phyloP scores from a whole-genome alignment of 2,329 filamentous ascomycete genomes.

The Leptoxyphium fumago region DNA sequence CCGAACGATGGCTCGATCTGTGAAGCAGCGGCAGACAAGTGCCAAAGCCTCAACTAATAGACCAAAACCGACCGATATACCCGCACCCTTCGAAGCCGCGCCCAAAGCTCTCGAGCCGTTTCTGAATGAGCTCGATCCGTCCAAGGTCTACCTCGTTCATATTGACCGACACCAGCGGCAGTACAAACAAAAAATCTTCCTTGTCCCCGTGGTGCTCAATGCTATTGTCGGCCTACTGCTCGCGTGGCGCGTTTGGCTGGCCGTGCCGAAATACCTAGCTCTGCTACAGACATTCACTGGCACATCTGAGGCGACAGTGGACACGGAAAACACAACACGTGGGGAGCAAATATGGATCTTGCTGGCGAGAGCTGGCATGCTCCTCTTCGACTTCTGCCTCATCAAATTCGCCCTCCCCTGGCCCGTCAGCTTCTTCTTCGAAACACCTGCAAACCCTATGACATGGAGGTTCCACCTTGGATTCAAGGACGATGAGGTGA shows the following conservation, averaged over 20 bases:
- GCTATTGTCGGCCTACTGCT: conserved; percentile 49
- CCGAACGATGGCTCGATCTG: background rate
- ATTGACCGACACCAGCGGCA: conserved; percentile 54
- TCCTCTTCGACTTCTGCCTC: conserved; percentile 57
- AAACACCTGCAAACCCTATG: conserved; percentile 48
- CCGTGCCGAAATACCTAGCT: conserved; percentile 57
- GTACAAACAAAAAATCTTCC: conserved; percentile 72
- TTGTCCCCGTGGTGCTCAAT: conserved; percentile 67
- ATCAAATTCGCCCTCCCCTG: conserved; percentile 30
- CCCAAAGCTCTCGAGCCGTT: conserved; percentile 51
- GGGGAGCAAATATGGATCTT: conserved; percentile 42
- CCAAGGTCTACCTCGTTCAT: conserved; percentile 72
- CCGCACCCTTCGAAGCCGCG: conserved; percentile 50
- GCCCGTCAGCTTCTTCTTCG: conserved; percentile 41
- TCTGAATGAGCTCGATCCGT: conserved; percentile 47
- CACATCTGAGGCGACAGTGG: conserved; percentile 48
- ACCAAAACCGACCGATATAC: conserved; percentile 3
- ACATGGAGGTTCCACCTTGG: conserved; percentile 60
- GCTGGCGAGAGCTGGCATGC: conserved; percentile 44
- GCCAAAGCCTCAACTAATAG: background rate
- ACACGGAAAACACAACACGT: conserved; percentile 43
- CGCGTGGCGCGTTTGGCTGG: conserved; percentile 51
- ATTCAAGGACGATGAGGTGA: conserved; percentile 65
- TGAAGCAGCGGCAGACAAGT: background rate
- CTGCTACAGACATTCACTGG: conserved; percentile 52